Evolutionary conservation across 768 basidiomycete species (phyloP), one percentile per base, ranked within the genome.

Genomic region (Mycena albidolilacea): DNA sequence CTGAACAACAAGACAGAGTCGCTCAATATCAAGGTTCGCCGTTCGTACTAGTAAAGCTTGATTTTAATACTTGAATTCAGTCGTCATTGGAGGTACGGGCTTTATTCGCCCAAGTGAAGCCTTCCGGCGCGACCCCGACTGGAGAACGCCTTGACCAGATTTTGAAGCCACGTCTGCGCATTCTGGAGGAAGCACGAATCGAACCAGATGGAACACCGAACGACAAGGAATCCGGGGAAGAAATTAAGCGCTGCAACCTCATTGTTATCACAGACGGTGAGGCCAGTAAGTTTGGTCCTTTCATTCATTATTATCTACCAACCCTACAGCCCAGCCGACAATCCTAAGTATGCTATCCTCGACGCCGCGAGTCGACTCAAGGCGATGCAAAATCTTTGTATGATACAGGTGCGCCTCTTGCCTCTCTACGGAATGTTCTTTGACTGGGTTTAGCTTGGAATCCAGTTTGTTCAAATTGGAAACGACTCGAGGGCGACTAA

Each of bases 391-490:
- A 63, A 69, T 66, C 68, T 73, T 23, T 73, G 68, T 23, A 35
- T 73, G 64, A 67, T 69, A 54, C 74, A 75, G 58, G 74, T n/a
- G 62, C 37, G 66, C 35, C 57, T 2, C 7, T 54, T 35, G 17
- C 39, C n/a, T 35, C 55, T 62, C n/a, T 52, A 8, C 9, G 5
- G 10, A 30, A 43, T 21, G n/a, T 60, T 43, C 37, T 43, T n/a
- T 35, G 44, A 52, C 37, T 39, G 23, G 17, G 17, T 30, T 30
- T 46, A 93, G 87, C 83, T 93, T 19, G 91, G 92, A 0, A 87
- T 93, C 37, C 92, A 93, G 74, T 92, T 95, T 63, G 87, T 95
- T 1, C 93, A 94, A 79, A 89, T 95, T 44, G 93, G 93, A 6
- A 79, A 88, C 73, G 80, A 78, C 75, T 78, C 69, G 44, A 75